Base-by-base conservation (phyloP, 2,329 filamentous ascomycete species). In the Diplodia intermedia region DNA sequence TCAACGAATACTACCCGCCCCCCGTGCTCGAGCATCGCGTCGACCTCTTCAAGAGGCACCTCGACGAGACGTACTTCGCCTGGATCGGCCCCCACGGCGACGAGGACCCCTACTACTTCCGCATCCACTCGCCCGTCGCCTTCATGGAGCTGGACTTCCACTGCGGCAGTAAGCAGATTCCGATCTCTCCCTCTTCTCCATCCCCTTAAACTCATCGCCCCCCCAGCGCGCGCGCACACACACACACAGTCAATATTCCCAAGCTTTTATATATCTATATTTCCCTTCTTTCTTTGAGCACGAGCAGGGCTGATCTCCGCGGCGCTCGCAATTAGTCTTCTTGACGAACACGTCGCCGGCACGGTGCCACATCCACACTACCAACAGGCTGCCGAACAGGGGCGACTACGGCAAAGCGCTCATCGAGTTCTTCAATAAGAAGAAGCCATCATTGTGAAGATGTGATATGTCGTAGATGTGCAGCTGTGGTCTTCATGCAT, bases 61-160 rank as follows among this genome's bases (percentile, higher is more conserved):
- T 90, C 67, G 73, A 79, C n/a, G 90, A 93, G 81, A 94, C 91
- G 5, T 91, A 91, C 74, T 94, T 92, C 75, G 87, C 86, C 75
- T 94, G 91, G 90, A 93, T 94, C 66, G 91, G 91, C 4, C 88
- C 86, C 0, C 91, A 82, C 69, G 86, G 83, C 0, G 83, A 91
- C 63, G 79, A 86, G 0, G 90, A 93, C 75, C 82, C 91, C 0
- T 94, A 92, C 73, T 94, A 94, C 77, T 94, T 89, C 73, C 85
- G 91, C 0, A 85, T 94, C 3, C 91, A 94, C 78, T 92, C 87
- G 71, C 91, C 91, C 0, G 90, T 94, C 0, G 82, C 92, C 0
- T 81, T 94, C 1, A 82, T 90, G 63, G 91, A 94, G 82, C 91
- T 94, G 73, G 91, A 94, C 73, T 90, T 93, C 74, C 91, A 94